Evolutionary conservation across 129 eudicot species (phyloP), one percentile per base, ranked within the genome.

Genomic region (Scalesia atractyloides): DNA sequence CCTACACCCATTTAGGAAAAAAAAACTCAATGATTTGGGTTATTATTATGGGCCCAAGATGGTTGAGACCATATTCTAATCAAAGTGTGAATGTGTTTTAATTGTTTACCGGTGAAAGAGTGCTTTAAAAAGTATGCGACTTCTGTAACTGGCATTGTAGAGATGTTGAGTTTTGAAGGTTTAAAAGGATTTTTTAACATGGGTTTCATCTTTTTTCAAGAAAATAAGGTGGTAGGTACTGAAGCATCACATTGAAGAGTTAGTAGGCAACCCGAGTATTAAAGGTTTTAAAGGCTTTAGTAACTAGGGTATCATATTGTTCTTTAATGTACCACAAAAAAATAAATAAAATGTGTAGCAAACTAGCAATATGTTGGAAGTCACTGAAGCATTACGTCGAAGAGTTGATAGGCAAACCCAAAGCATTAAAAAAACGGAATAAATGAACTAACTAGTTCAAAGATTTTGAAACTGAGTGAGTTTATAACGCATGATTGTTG

Each of bases 31-130:
- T 17, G 6, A 65, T 66, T 79, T 72, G 74, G 69, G 67, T 64
- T 63, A 72, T 49, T 36, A 79, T 17, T 8, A 72, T 22, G 14
- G 83, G 73, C 69, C 65, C 69, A 58, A 79, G 83, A 79, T 79
- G 36, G 44, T 65, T 65, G 50, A 79, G 70, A n/a, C 83, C 78
- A 6, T 73, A 66, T 60, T n/a, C 72, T 63, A 8, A 79, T 37
- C 17, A 79, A 8, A 33, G 74, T 74, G 33, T 79, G 83, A 3
- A 73, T 46, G 19, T 79, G 79, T 34, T 72, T 72, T 68, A 66
- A 20, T 66, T 79, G 78, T 59, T 79, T 79, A 36, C 56, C 2
- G 39, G 73, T 64, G 47, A 79, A 64, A 18, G n/a, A 5, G 12
- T 44, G 8, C 6, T 79, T 72, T 44, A 79, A 33, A 18, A 72